Evolutionary conservation across 73 alveolate genomes (phyloP).

Genomic region (Uronychia setigera): DNA sequence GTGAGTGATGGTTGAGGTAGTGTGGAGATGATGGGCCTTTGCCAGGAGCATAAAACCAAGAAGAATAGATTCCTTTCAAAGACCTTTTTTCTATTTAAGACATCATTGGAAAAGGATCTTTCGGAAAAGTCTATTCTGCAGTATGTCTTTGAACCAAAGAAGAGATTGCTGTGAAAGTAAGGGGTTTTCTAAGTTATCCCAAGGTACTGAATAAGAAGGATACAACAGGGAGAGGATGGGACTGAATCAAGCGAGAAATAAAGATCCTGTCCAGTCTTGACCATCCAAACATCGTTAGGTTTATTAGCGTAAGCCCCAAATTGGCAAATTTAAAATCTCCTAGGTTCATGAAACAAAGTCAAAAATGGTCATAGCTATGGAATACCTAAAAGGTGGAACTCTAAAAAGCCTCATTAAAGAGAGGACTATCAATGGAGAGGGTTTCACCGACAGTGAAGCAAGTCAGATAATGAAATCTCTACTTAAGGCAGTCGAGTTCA

Average conservation of each 20-base stretch:
- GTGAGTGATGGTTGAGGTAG: too few relatives aligned
- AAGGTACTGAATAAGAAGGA: neutral
- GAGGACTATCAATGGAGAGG: neutral
- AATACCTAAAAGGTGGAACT: constrained; percentile 50
- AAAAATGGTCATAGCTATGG: constrained; percentile 36
- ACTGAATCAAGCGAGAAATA: neutral
- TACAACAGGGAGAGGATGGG: neutral
- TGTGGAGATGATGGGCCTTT: too few relatives aligned
- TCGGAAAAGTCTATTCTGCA: neutral
- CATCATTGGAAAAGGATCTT: neutral
- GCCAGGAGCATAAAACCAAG: too few relatives aligned
- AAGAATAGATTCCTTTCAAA: too few relatives aligned
- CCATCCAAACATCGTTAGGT: constrained; percentile 1
- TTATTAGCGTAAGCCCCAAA: too few relatives aligned
- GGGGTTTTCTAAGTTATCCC: too few relatives aligned
- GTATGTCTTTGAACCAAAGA: neutral
- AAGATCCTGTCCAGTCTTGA: neutral
- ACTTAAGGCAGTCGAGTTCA: constrained; percentile 73
- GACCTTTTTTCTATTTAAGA: too few relatives aligned
- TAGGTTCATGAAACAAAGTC: neutral
- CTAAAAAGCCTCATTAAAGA: constrained; percentile 45
- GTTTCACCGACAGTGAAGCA: constrained; percentile 69
- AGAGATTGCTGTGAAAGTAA: neutral
- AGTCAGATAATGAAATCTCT: constrained; percentile 68
- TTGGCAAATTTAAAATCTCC: neutral